A percentile compares a stretch with the other conserved stretches of the same genome.
phyloP scores from a whole-genome alignment of 1,139 yeast genomes.

The Debaryomycetaceae sp. region DNA sequence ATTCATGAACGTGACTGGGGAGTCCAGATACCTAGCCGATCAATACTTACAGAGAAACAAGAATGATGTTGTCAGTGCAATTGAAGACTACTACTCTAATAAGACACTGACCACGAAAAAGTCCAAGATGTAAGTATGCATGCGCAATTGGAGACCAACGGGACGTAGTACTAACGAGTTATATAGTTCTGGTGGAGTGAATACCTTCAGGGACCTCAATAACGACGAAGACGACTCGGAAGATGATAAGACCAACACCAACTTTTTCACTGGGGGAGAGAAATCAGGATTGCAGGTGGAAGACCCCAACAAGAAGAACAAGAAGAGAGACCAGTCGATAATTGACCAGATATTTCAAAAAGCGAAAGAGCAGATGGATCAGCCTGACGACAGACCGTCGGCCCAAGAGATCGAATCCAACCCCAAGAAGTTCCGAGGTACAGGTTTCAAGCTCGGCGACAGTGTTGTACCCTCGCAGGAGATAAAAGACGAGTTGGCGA shows the following conservation, averaged over 20 bases:
- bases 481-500: conserved; percentile 28
- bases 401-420: conserved; percentile 11
- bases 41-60: conserved; percentile 41
- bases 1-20: conserved; percentile 44
- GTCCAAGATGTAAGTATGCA: conserved; percentile 1
- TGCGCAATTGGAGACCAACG: background rate
- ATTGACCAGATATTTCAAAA: conserved; percentile 45
- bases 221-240: conserved; percentile 46
- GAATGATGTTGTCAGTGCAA: conserved; percentile 36
- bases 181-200: conserved; percentile 23
- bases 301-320: conserved; percentile 74
- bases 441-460: conserved; percentile 79
- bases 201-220: conserved; percentile 53
- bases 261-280: conserved; percentile 93
- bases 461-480: conserved; percentile 46
- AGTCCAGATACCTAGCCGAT: conserved; percentile 38
- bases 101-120: background rate
- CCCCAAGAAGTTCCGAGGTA: conserved; percentile 51
- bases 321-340: conserved; percentile 42
- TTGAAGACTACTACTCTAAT: conserved; percentile 40
- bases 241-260: conserved; percentile 64
- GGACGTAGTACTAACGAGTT: conserved; percentile 1
- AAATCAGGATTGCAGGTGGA: conserved; percentile 92
- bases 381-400: conserved; percentile 44
- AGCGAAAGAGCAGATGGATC: conserved; percentile 42